phyloP scores from a whole-genome alignment of 2,329 filamentous ascomycete species.

The Penicillium sp. region DNA sequence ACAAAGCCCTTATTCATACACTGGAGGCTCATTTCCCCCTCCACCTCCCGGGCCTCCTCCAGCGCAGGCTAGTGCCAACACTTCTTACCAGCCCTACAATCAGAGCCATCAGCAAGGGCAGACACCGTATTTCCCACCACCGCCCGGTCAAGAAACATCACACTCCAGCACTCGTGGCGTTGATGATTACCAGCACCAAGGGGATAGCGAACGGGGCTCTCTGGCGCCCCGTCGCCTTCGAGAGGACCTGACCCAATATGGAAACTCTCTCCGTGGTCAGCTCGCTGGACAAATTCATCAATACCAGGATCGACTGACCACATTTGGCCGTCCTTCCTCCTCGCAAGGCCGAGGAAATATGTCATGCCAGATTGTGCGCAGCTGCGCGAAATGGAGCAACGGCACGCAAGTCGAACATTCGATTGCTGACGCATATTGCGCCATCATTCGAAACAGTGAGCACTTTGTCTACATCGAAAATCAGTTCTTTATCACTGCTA shows the following conservation, averaged over 20 bases:
- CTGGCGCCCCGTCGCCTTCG: conserved; percentile 36
- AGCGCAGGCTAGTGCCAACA: conserved; percentile 17
- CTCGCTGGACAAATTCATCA: conserved; percentile 45
- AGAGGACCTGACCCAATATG: conserved; percentile 38
- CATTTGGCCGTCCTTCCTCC: conserved; percentile 21
- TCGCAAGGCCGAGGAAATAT: conserved; percentile 33
- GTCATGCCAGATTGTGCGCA: conserved; percentile 58
- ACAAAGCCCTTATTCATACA: conserved; percentile 26
- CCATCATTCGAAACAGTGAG: conserved; percentile 79
- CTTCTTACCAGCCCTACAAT: conserved; percentile 4
- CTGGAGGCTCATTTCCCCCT: conserved; percentile 38
- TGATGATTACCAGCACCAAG: conserved; percentile 36
- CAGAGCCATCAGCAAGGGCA: conserved; percentile 19
- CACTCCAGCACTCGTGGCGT: conserved; percentile 35
- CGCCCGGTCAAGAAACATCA: conserved; percentile 33
- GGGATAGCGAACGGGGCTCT: conserved; percentile 34
- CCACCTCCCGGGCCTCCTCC: conserved; percentile 38
- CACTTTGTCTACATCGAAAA: conserved; percentile 98
- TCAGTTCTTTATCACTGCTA: conserved; percentile 97
- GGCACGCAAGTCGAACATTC: conserved; percentile 80
- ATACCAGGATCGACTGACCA: conserved; percentile 40
- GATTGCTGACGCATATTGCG: conserved; percentile 77
- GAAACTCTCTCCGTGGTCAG: conserved; percentile 39
- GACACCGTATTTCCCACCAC: conserved; percentile 43
- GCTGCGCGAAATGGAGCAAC: conserved; percentile 93